Base-by-base conservation (phyloP, 2,329 filamentous ascomycete species). In the Fusarium gaditjirri region DNA sequence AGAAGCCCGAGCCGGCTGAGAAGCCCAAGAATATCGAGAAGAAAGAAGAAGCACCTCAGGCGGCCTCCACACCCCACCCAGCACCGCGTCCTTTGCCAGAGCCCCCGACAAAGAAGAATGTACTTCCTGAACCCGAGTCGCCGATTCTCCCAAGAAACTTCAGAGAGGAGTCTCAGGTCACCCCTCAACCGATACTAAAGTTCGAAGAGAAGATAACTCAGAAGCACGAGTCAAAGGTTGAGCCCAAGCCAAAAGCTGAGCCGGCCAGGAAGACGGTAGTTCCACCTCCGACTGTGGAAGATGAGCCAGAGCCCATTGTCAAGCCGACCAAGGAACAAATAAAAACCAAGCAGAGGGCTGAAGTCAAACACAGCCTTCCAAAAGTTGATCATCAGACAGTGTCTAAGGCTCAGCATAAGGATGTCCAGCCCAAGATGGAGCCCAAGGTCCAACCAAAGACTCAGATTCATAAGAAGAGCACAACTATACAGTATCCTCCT, bases 231-330 rank as follows among this genome's bases (percentile, higher is more conserved):
- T 23, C n/a, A 39, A 25, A 27, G n/a, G 12, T 16, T 11, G 50
- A 53, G 21, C 8, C 10, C 23, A 60, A 31, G 33, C 25, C 36
- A n/a, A 25, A 21, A 4, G 31, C 23, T 8, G 38, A 70, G 14
- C 10, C 33, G 8, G 21, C 5, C 14, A 56, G 25, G n/a, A 46
- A 47, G 31, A 21, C n/a, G 9, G 11, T 12, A 3, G 17, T 29
- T 14, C 57, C 64, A 13, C n/a, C 33, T n/a, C 43, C 50, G 3
- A 58, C 65, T 2, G 65, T 69, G 12, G 57, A 64, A 46, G 50
- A 69, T 39, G 65, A 68, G 11, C 35, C 50, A 19, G 29, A 52
- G 23, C 5, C 38, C 31, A 17, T 11, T 9, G 14, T 23, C 8
- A 25, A 50, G 21, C 10, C 17, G 25, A 13, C 12, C 3, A 50